Evolutionary conservation across 2,329 filamentous ascomycete species (phyloP), one percentile per base, ranked within the genome.

Genomic region (Colletotrichum phormii): DNA sequence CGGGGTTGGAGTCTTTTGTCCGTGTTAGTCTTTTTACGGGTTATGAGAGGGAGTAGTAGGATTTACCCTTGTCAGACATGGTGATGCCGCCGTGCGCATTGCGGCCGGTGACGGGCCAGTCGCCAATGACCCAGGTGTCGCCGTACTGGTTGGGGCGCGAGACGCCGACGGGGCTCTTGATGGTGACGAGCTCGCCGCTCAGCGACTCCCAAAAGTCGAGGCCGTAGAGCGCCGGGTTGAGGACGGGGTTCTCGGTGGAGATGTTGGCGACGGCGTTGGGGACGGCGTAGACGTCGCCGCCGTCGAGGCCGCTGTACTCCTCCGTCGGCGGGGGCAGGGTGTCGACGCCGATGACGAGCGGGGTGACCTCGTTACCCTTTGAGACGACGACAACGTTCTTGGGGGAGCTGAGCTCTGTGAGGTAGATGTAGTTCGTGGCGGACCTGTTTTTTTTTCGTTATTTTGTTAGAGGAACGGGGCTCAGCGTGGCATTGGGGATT

Each of bases 181-280:
- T 82, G 0, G 89, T 93, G 15, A 94, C 91, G 8, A 93, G 84
- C 80, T 94, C 91, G 33, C 92, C 92, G 66, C 84, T 85, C 71
- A 94, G 81, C 74, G 88, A 91, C 85, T 94, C 90, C 92, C 92
- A 94, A 78, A 94, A 94, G 79, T 94, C 92, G 35, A 94, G 83
- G 2, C 92, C 92, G 77, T 91, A 94, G 54, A 84, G 81, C 26
- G 83, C 82, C 2, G 92, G 92, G 73, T 92, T 80, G 51, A 94
- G 85, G 15, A 83, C 82, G 0, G 91, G 91, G 78, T 94, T 94
- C 42, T 79, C 83, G 6, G 80, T 82, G 2, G 90, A 92, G 51
- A 94, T 78, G 75, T 86, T 86, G 74, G 84, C 87, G 51, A 84
- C 83, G 73, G 89, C 92, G 77, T 92, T 93, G 12, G 92, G 92